Base-by-base conservation (phyloP, 805 yeast genomes). In the Nakazawaea ambrosiae region DNA sequence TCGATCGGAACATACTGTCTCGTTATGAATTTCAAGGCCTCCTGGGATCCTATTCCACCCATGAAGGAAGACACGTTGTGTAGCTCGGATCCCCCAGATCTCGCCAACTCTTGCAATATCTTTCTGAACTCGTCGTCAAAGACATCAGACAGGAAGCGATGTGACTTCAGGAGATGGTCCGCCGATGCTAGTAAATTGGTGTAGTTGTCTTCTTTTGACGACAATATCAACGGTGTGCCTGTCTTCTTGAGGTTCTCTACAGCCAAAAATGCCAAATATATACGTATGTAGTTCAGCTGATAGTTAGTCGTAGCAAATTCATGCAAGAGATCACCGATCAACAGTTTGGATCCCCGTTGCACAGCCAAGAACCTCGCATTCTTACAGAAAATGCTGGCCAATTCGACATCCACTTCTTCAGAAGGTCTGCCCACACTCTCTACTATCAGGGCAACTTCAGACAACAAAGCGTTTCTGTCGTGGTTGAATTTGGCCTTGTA, bases 41-140 rank as follows among this genome's bases (percentile, higher is more conserved):
- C 98, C 53, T 90, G 96, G 3, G 87, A 80, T 0, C 76, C 88
- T 10, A 89, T 63, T 0, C 96, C 97, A 2, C 96, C 97, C 46
- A 85, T 62, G 3, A 86, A 57, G 4, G 95, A 68, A 16, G 81
- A 61, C 12, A 75, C 66, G 47, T 81, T 81, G 43, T 75, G 79
- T 11, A 75, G 35, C 44, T 73, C 76, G 1, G 48, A 41, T 3
- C 73, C 73, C 4, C 64, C 53, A 5, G 55, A 46, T 40, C 72
- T 45, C 4, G 60, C 41, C 34, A 78, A 53, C 41, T 68, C 73
- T 27, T 58, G 55, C 11, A 73, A 47, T 8, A 62, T 50, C 31
- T 66, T 66, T 11, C 55, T 49, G 26, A 67, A 54, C 0, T 62
- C 52, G 29, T 68, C 70, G 11, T 60, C 60, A 28, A 50, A 50